Evolutionary conservation across 306 rosid species (phyloP), one percentile per base, ranked within the genome.

Genomic region (Elaeagnus macrophylla): DNA sequence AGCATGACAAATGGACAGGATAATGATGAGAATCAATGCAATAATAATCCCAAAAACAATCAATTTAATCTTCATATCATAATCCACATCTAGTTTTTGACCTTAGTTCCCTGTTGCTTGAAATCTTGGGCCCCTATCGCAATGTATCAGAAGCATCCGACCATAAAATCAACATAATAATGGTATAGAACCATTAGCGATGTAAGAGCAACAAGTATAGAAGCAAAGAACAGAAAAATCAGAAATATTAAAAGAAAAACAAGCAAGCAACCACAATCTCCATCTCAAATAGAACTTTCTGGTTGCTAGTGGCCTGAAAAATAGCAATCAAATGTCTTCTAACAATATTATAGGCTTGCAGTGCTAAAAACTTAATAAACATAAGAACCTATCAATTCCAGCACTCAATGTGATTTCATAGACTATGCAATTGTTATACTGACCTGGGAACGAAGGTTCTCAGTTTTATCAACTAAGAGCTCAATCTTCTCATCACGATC

Each of bases 401-500:
- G 16, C 44, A 18, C 39, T 47, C 46, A 36, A 7, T 32, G 43
- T 15, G 53, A 36, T 1, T 47, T 10, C n/a, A 39, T 15, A 12
- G 14, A 37, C 25, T 16, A 48, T 32, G 32, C 35, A 10, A 38
- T 9, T 59, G 37, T 48, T 42, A 20, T 15, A 63, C 75, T 47
- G 54, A 91, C 99, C 83, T 91, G 96, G 54, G 99, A 91, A 47
- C 94, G 99, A 62, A 91, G 99, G 59, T 78, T 81, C 62, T 91
- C 99, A 19, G 99, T 86, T 69, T 91, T 91, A 55, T 86, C 96
- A 47, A 87, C 99, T 61, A 91, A 68, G 72, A 91, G 66, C 70
- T 91, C 99, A 56, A 91, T 91, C 71, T 84, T 91, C 71, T 84
- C 96, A 56, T 96, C 99, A 9, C 99, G 96, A 57, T 91, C 99